Evolutionary conservation across 345 rosid genomes (phyloP).

Genomic region (Aurinia saxatilis): DNA sequence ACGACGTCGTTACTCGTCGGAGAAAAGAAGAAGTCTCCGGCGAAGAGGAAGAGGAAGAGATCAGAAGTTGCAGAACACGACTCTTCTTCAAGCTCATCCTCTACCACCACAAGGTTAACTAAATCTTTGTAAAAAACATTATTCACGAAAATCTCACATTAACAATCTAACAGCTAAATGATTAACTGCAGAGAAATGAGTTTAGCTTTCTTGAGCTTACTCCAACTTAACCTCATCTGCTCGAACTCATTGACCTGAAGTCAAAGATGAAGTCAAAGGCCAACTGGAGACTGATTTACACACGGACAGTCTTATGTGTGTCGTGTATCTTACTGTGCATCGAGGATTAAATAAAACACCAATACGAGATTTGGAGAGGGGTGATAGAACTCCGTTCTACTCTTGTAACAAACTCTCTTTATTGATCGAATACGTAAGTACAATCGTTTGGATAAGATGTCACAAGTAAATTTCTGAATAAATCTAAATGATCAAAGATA

Average conservation of each 20-base stretch:
- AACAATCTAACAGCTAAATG: background rate
- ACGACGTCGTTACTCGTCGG: constrained; percentile 28
- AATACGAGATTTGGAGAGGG: no score
- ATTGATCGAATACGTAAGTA: no score
- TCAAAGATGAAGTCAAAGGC: background rate
- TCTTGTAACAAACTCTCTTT: no score
- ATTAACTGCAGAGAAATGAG: background rate
- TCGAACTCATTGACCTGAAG: background rate
- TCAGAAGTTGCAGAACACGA: constrained; percentile 26
- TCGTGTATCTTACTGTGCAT: background rate
- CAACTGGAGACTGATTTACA: background rate
- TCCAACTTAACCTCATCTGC: background rate
- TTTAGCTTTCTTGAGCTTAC: background rate
- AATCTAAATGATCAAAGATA: no score
- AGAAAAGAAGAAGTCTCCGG: constrained; percentile 3
- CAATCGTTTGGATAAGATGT: no score
- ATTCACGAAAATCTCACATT: background rate
- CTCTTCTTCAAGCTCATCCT: background rate
- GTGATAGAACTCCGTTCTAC: no score
- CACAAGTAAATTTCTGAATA: no score
- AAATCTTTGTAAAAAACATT: background rate
- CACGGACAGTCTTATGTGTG: background rate
- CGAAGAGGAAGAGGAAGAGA: constrained; percentile 45
- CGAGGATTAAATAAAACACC: no score
- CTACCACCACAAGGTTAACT: constrained; percentile 4